Conservation (phyloP, 1,284 basidiomycete species). For the Ceratobasidium sp. region DNA sequence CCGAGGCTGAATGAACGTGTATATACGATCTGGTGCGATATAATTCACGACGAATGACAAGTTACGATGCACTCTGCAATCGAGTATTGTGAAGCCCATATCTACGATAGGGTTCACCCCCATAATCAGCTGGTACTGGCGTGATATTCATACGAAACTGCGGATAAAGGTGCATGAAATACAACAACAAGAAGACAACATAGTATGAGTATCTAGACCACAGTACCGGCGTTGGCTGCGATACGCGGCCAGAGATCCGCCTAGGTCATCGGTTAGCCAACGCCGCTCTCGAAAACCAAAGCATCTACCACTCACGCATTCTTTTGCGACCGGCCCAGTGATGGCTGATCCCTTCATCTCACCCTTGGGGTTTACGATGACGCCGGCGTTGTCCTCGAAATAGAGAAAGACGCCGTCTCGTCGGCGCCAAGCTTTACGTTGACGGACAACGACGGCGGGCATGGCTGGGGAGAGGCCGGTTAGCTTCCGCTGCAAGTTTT, state of each 20-base stretch:
- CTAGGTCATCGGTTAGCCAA: constrained; percentile 58
- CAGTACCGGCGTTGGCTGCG: constrained; percentile 97
- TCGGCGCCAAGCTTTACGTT: constrained; percentile 99
- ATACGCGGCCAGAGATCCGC: constrained; percentile 99
- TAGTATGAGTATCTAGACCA: constrained; percentile 70
- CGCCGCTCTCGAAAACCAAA: constrained; percentile 13
- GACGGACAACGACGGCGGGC: constrained; percentile 97
- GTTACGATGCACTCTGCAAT: neutral
- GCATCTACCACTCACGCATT: constrained; percentile 76
- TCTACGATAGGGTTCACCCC: neutral
- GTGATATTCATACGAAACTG: constrained; percentile 42
- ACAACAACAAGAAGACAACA: constrained; percentile 47
- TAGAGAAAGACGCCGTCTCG: constrained; percentile 99
- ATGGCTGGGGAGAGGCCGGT: constrained; percentile 72
- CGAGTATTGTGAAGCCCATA: neutral
- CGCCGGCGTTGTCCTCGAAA: constrained; percentile 99
- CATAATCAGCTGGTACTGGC: neutral
- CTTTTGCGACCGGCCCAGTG: constrained; percentile 97
- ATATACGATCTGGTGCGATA: constrained; percentile 22
- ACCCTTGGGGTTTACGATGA: constrained; percentile 98
- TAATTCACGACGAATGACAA: constrained; percentile 37
- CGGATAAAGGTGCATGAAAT: constrained; percentile 44
- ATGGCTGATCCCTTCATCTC: constrained; percentile 99
- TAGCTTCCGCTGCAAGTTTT: neutral
- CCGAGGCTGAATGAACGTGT: constrained; percentile 18